A percentile compares a stretch with the other conserved stretches of the same genome.
Conservation (phyloP, 805 yeast genomes). For the Lipomyces yamanashiensis region DNA sequence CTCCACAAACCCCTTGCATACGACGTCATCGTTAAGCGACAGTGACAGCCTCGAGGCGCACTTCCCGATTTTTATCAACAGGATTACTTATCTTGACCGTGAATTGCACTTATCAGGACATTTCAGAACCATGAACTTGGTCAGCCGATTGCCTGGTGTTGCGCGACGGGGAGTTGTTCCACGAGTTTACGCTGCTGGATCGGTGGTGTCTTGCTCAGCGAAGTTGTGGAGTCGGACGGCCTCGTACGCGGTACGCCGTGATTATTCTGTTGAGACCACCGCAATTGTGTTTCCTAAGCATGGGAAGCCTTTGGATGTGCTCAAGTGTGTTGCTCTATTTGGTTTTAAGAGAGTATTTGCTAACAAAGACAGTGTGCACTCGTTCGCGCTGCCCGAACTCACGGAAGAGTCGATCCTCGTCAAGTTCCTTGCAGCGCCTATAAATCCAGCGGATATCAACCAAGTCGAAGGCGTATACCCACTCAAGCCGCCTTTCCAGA, state of each 20-base stretch:
- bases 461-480: slow-evolving; percentile 89
- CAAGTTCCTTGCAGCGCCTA: slow-evolving; percentile 76
- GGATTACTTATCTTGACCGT: neutral
- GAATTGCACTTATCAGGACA: no score
- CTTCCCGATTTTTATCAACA: no score
- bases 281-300: slow-evolving; percentile 70
- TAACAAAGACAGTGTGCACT: slow-evolving; percentile 41
- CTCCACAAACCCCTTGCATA: neutral
- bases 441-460: slow-evolving; percentile 88
- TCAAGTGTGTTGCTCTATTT: slow-evolving; percentile 34
- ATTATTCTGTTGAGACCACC: slow-evolving; percentile 50
- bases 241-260: neutral
- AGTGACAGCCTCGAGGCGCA: no score
- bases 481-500: slow-evolving; percentile 64
- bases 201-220: no score
- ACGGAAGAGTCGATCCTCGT: slow-evolving; percentile 55
- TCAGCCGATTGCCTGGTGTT: no score
- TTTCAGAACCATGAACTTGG: no score
- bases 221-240: no score
- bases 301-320: slow-evolving; percentile 56
- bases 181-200: no score
- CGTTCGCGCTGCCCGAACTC: slow-evolving; percentile 46
- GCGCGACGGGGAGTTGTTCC: no score
- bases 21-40: neutral
- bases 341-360: neutral